Percentiles rank a stretch among this genome's conserved stretches.
These are phyloP conservation scores for Combretum micranthum DNA, from an alignment of 345 rosid species.

Conservation along the genomic window DNA sequence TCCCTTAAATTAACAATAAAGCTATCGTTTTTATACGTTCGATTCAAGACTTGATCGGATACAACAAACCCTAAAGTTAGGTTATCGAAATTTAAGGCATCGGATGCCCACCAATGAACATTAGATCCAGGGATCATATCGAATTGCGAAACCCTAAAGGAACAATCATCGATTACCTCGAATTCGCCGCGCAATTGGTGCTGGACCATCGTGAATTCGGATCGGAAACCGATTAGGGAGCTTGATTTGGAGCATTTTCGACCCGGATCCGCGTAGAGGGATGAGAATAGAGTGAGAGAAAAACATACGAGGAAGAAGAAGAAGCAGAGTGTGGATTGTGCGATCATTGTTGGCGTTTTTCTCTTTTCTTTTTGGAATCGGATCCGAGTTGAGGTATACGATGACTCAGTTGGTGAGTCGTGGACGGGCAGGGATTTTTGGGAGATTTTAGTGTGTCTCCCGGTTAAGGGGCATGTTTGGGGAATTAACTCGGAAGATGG, in stretches of 20 bases:
- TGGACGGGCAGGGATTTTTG: too few species aligned
- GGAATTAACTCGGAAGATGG: too few species aligned
- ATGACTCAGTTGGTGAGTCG: neutral
- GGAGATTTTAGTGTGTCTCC: too few species aligned
- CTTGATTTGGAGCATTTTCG: conserved; percentile 48
- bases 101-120: conserved; percentile 87
- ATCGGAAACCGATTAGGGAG: conserved; percentile 54
- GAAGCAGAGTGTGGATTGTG: conserved; percentile 23
- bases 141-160: conserved; percentile 68
- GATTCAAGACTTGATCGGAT: conserved; percentile 57
- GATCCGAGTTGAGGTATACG: conserved; percentile 18
- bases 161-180: conserved; percentile 70
- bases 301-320: conserved; percentile 21
- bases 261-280: conserved; percentile 40
- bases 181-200: conserved; percentile 81
- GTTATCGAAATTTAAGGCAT: conserved; percentile 40
- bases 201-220: conserved; percentile 70
- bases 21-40: conserved; percentile 56
- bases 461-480: too few species aligned
- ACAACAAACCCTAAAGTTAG: conserved; percentile 60
- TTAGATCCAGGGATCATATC: conserved; percentile 76
- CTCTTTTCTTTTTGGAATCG: conserved; percentile 15
- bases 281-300: conserved; percentile 25
- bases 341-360: conserved; percentile 3
- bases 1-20: conserved; percentile 45